phyloP scores from a whole-genome alignment of 805 yeast species.

The Candida pini region DNA sequence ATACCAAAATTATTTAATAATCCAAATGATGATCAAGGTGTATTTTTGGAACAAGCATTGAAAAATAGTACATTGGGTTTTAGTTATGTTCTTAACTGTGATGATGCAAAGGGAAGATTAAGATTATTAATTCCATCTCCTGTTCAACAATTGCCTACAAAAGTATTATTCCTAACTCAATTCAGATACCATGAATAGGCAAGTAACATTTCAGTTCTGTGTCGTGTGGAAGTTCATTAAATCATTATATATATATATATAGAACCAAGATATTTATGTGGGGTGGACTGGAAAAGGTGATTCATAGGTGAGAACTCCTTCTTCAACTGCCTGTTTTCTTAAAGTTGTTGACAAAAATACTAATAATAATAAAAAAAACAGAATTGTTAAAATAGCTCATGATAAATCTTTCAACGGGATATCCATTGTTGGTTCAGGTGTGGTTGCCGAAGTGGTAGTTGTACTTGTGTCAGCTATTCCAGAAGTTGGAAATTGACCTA shows the following conservation, averaged over 20 bases:
- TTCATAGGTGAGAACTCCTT: too few species aligned
- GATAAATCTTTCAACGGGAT: slow-evolving; percentile 10
- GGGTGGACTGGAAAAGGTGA: background rate
- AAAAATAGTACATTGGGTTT: slow-evolving; percentile 57
- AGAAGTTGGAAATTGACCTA: slow-evolving; percentile 27
- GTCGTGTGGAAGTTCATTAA: too few species aligned
- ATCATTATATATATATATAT: background rate
- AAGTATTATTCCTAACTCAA: slow-evolving; percentile 68
- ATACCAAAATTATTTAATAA: slow-evolving; percentile 17
- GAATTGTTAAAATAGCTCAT: background rate
- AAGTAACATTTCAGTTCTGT: too few species aligned
- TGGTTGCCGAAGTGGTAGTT: slow-evolving; percentile 7
- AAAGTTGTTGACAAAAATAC: too few species aligned
- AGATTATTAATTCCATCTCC: slow-evolving; percentile 83
- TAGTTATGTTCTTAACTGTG: slow-evolving; percentile 53
- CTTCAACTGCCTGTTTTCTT: too few species aligned
- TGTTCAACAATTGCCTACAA: slow-evolving; percentile 67
- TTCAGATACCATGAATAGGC: slow-evolving; percentile 74
- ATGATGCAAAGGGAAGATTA: slow-evolving; percentile 64
- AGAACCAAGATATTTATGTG: background rate
- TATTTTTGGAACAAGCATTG: slow-evolving; percentile 15
- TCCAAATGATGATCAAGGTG: slow-evolving; percentile 34
- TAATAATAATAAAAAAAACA: background rate
- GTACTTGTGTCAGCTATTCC: slow-evolving; percentile 4
- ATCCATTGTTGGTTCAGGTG: slow-evolving; percentile 8